These are phyloP conservation scores for Fagopyrum tataricum DNA, from an alignment of 148 eudicot species.

Conservation along the genomic window DNA sequence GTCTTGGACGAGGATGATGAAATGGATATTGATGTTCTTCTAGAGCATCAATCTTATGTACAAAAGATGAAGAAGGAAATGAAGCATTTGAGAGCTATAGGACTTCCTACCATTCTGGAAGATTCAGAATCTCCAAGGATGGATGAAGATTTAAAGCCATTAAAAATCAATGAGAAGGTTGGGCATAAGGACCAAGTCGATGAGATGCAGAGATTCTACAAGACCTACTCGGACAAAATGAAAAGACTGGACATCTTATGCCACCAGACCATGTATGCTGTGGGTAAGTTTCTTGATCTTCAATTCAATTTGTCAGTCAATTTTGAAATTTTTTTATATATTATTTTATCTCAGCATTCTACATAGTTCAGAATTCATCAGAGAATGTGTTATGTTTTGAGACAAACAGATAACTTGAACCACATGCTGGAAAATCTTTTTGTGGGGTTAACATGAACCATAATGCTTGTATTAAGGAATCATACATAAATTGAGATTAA, in stretches of 20 bases:
- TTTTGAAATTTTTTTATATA: no score
- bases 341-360: conserved; percentile 1
- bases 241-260: conserved; percentile 70
- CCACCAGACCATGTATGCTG: conserved; percentile 79
- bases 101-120: conserved; percentile 83
- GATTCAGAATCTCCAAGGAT: conserved; percentile 66
- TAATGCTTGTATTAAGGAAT: neutral
- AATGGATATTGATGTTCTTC: conserved; percentile 41
- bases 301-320: neutral
- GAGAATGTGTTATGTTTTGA: neutral
- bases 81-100: conserved; percentile 38
- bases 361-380: conserved; percentile 6
- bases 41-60: conserved; percentile 53
- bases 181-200: conserved; percentile 65
- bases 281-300: conserved; percentile 44
- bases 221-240: conserved; percentile 79
- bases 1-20: conserved; percentile 31
- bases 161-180: conserved; percentile 56
- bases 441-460: conserved; percentile 2
- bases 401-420: no score
- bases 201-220: conserved; percentile 65
- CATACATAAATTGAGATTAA: neutral
- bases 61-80: conserved; percentile 74
- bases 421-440: neutral
- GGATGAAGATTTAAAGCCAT: conserved; percentile 68